Base-by-base conservation (phyloP, 345 rosid genomes). In the Viola odorata region DNA sequence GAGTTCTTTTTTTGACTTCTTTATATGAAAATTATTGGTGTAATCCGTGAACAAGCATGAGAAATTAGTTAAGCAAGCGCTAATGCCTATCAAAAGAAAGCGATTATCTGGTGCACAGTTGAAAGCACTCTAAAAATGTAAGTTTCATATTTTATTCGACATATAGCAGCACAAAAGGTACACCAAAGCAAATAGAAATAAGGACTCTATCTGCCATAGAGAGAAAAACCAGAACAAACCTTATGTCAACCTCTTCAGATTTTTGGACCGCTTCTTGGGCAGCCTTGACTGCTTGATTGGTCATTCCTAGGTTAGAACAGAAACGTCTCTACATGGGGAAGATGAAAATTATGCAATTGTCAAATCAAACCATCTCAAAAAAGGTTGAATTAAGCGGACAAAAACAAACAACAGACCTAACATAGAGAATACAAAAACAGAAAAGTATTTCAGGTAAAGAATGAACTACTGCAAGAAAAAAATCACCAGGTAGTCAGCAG, bases 281-380 rank as follows among this genome's bases (percentile, higher is more conserved):
- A 37, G 86, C 86, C 79, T 79, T 82, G 58, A 82, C 76, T 40
- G 74, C 86, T 77, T 79, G 80, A 61, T 82, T 77, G 41, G 73
- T 75, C 83, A 82, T 77, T 65, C 82, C 83, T 69, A 82, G 83
- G 50, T 76, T 75, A 38, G 86, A 82, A 61, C 86, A 79, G 60
- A 82, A 79, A 4, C 83, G 86, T 70, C 83, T 82, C 83, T 82
- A 23, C 45, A 57, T 50, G 41, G 55, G 38, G 58, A 61, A 55
- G 61, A 41, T 57, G 45, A 16, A 59, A 59, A 40, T 40, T 5
- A 48, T 53, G 12, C 47, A 37, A 58, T 45, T 50, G 12, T n/a
- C 5, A 2, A 45, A 5, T 16, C 14, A 53, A 54, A 11, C 53
- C 40, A 59, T n/a, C 38, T 17, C 11, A 16, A 14, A 13, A 7